Percentiles rank a stretch among this genome's conserved stretches.
phyloP scores from a whole-genome alignment of 192 early-diverging fungal species.

The Polychytrium aggregatum region DNA sequence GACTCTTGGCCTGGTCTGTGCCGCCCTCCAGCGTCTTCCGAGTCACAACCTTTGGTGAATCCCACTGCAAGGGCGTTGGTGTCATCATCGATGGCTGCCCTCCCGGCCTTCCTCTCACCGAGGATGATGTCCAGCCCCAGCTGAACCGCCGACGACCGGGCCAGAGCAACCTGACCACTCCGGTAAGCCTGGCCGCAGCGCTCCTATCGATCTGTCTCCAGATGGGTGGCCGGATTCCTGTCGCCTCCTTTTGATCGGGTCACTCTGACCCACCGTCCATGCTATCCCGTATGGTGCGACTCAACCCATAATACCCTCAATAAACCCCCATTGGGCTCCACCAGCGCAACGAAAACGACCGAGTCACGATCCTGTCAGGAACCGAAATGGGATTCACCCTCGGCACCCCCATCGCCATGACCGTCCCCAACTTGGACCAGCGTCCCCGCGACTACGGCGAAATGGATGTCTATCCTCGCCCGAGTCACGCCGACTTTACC shows the following conservation, averaged over 20 bases:
- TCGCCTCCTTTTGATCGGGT: not conserved
- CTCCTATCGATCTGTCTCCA: not conserved
- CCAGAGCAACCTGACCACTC: constrained; percentile 91
- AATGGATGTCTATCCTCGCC: constrained; percentile 90
- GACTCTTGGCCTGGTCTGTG: no score
- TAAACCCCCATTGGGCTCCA: not conserved
- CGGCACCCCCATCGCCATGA: constrained; percentile 89
- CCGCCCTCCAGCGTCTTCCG: constrained; percentile 4
- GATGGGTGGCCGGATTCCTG: no score
- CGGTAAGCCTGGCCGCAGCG: constrained; percentile 37
- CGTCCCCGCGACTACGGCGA: constrained; percentile 92
- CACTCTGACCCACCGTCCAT: no score
- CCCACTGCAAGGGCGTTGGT: constrained; percentile 96
- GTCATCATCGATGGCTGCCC: constrained; percentile 94
- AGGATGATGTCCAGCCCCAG: constrained; percentile 87
- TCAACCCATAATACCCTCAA: no score
- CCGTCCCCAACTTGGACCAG: constrained; percentile 91
- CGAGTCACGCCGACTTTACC: constrained; percentile 96
- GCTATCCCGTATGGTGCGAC: no score
- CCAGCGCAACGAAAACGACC: constrained; percentile 91
- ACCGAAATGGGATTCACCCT: constrained; percentile 86
- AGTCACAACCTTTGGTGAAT: constrained; percentile 92
- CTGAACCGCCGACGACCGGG: constrained; percentile 87
- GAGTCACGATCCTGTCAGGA: constrained; percentile 82
- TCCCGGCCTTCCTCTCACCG: constrained; percentile 82